A percentile compares a stretch with the other conserved stretches of the same genome.
These are phyloP conservation scores for Ammopiptanthus mongolicus DNA, from an alignment of 306 rosid genomes.

Conservation along the genomic window DNA sequence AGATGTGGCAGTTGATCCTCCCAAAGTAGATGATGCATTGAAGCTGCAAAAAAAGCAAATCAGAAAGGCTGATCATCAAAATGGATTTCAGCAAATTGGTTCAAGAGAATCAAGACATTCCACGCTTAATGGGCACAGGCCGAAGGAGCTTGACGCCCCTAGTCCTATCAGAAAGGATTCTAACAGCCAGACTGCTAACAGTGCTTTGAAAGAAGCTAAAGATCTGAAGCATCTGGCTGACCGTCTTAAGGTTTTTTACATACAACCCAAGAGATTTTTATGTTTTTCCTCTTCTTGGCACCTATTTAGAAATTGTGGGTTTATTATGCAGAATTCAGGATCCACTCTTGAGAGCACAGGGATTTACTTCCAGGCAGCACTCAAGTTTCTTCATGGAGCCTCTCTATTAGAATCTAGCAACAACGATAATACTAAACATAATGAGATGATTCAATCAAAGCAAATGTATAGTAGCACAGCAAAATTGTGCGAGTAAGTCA, in stretches of 20 bases:
- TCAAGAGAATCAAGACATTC: conserved; percentile 70
- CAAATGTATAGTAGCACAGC: conserved; percentile 81
- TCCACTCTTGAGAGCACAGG: conserved; percentile 64
- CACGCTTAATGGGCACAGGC: conserved; percentile 50
- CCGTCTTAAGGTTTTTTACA: conserved; percentile 67
- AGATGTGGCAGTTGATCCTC: conserved; percentile 41
- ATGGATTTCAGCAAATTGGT: conserved; percentile 57
- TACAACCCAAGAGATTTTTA: conserved; percentile 17
- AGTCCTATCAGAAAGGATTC: conserved; percentile 87
- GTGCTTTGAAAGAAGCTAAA: conserved; percentile 86
- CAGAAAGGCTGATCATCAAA: conserved; percentile 63
- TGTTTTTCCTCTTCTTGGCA: conserved; percentile 26
- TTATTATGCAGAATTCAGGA: conserved; percentile 68
- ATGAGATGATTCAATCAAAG: conserved; percentile 54
- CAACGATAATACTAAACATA: conserved; percentile 60
- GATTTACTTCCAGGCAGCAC: conserved; percentile 86
- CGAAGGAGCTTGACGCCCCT: conserved; percentile 70
- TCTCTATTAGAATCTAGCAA: conserved; percentile 60
- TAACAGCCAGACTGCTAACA: conserved; percentile 65
- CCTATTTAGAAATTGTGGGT: conserved; percentile 11
- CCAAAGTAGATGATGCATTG: conserved; percentile 49
- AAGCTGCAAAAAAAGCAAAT: conserved; percentile 55
- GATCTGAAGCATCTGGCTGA: conserved; percentile 91
- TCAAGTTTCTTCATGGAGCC: conserved; percentile 95
- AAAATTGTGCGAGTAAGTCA: conserved; percentile 90